Conservation (phyloP, 2,329 filamentous ascomycete species). For the Pseudogymnoascus sp. region DNA sequence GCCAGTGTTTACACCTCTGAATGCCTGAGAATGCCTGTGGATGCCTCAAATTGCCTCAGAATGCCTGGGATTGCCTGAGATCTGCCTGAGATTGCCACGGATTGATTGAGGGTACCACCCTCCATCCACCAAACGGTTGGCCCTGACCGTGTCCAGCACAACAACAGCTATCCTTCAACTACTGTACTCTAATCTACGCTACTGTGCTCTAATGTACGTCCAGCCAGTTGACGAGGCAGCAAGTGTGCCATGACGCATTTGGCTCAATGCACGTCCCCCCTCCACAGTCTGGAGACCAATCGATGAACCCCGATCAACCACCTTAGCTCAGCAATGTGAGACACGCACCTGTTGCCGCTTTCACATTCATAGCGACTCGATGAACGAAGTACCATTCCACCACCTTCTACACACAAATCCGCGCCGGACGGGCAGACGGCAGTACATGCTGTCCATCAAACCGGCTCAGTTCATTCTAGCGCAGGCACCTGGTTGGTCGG, state of each 20-base stretch:
- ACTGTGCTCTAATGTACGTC: slow-evolving; percentile 1
- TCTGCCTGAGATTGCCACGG: not conserved
- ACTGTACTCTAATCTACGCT: not conserved
- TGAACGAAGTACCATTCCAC: not conserved
- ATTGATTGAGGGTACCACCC: not conserved
- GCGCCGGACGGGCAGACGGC: not conserved
- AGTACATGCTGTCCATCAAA: not conserved
- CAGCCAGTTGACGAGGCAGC: not conserved
- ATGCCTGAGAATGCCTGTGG: not conserved
- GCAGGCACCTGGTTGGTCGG: not conserved
- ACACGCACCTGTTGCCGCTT: slow-evolving; percentile 3
- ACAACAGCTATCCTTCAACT: not conserved
- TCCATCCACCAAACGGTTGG: not conserved
- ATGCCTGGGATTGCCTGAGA: not conserved
- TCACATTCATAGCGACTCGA: not conserved
- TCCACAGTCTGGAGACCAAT: not conserved
- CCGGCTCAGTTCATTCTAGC: not conserved
- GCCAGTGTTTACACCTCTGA: not conserved
- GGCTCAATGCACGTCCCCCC: slow-evolving; percentile 1
- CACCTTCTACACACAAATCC: not conserved
- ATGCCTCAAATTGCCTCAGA: not conserved
- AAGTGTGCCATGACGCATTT: not conserved
- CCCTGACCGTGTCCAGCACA: not conserved
- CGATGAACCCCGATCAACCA: not conserved
- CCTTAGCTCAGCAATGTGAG: not conserved